Conservation (phyloP, 2,329 filamentous ascomycete species). For the Colletotrichum ledebouriae region DNA sequence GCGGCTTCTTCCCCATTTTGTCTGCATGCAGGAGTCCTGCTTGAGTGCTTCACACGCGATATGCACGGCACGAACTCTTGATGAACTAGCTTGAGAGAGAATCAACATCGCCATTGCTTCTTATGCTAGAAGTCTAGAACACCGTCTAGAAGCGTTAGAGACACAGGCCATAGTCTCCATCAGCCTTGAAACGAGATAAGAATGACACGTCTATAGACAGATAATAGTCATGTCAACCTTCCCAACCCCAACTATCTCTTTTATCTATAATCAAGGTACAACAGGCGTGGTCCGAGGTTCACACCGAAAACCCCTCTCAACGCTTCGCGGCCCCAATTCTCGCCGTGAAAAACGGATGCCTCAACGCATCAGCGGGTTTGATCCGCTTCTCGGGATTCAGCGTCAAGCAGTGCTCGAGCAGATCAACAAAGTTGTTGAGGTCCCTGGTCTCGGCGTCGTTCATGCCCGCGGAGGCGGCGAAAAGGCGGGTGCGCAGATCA, state of each 20-base stretch:
- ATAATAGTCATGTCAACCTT: background rate
- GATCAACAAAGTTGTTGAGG: constrained; percentile 84
- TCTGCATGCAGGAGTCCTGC: background rate
- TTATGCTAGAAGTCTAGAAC: constrained; percentile 1
- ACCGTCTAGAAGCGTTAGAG: constrained; percentile 1
- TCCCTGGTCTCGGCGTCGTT: constrained; percentile 81
- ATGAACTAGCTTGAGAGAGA: background rate
- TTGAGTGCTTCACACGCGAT: background rate
- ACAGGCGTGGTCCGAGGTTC: no score
- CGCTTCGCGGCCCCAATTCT: constrained; percentile 48
- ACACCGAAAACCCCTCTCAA: constrained; percentile 28
- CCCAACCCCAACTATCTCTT: background rate
- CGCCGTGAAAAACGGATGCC: constrained; percentile 85
- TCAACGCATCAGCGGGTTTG: constrained; percentile 86
- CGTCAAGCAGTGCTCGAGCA: constrained; percentile 88
- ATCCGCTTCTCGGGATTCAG: constrained; percentile 95
- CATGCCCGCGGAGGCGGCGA: constrained; percentile 80
- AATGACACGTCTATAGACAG: no score
- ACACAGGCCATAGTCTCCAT: background rate
- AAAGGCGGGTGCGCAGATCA: constrained; percentile 84
- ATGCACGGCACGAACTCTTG: background rate
- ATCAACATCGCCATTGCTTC: constrained; percentile 11
- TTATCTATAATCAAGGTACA: no score
- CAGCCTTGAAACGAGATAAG: no score
- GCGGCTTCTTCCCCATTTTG: background rate